Base-by-base conservation (phyloP, 2,329 filamentous ascomycete species). In the Calcarisporium arbuscula region DNA sequence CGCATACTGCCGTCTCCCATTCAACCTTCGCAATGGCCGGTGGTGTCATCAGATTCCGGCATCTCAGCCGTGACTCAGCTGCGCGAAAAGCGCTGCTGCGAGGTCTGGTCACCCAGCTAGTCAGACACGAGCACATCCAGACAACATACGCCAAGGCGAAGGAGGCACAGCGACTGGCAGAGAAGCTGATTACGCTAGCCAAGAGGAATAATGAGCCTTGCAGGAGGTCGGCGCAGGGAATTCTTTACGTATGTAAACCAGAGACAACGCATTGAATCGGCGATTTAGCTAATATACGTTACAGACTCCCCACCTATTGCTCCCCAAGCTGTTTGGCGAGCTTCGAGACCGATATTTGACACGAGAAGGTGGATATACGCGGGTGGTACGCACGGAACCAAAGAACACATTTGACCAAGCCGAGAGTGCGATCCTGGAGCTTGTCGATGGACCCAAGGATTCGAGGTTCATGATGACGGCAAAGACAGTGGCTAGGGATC, bases 141-240 rank as follows among this genome's bases (percentile, higher is more conserved):
- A 98, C 92, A 32, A 95, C 92, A 65, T 95, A 85, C 74, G 81
- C 83, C 58, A 96, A 96, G 67, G 92, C 92, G 30, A 98, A 96
- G 65, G 92, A 98, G 68, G 85, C 92, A 15, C 92, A 98, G 65
- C 76, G 85, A 28, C 61, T 96, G 49, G 92, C 89, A 7, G 92
- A 98, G 58, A 94, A 94, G 69, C 70, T 96, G 47, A 89, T 98
- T 52, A 95, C 89, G 5, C 62, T 95, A 50, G 90, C 85, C 15
- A 98, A 96, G 74, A 84, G 81, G 65, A 87, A 95, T 60, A 94
- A 90, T 26, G 82, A 88, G 53, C 85, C 86, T 15, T 82, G 82
- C 41, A 74, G 77, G 58, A 72, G 79, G 55, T 77, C 75, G 47
- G 90, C 88, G n/a, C 67, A 82, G 51, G 77, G 75, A 25, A 88